A percentile compares a stretch with the other conserved stretches of the same genome.
Conservation (phyloP, 345 rosid species). For the Syzygium grande region DNA sequence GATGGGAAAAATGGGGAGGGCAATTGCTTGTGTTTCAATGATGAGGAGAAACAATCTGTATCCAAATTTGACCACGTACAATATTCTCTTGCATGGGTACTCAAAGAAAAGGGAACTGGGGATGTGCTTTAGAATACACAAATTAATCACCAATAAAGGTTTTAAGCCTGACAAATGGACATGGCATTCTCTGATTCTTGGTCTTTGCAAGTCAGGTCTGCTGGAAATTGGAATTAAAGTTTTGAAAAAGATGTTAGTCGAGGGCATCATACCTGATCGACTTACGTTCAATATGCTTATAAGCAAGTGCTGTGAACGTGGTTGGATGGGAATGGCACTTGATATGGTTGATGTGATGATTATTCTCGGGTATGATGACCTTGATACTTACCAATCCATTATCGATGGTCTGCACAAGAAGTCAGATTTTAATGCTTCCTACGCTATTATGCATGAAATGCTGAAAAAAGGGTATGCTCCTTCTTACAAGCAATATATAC, state of each 20-base stretch:
- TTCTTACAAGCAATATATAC: slow-evolving; percentile 30
- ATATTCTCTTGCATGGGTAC: slow-evolving; percentile 71
- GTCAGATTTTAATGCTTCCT: slow-evolving; percentile 43
- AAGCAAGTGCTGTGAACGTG: slow-evolving; percentile 37
- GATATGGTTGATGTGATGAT: slow-evolving; percentile 52
- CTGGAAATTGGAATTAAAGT: slow-evolving; percentile 55
- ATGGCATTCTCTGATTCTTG: slow-evolving; percentile 63
- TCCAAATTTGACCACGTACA: slow-evolving; percentile 63
- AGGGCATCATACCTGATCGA: slow-evolving; percentile 40
- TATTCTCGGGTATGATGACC: slow-evolving; percentile 35
- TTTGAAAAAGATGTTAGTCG: slow-evolving; percentile 43
- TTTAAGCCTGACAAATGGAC: slow-evolving; percentile 55
- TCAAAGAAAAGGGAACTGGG: slow-evolving; percentile 48
- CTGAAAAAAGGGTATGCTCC: slow-evolving; percentile 45
- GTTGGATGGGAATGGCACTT: slow-evolving; percentile 31
- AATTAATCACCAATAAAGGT: slow-evolving; percentile 31
- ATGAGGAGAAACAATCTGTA: slow-evolving; percentile 22
- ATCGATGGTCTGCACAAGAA: slow-evolving; percentile 38
- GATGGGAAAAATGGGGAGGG: slow-evolving; percentile 48
- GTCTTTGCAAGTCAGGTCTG: slow-evolving; percentile 50
- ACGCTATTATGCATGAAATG: slow-evolving; percentile 49
- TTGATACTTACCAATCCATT: slow-evolving; percentile 26
- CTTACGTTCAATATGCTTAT: slow-evolving; percentile 55
- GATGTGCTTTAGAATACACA: slow-evolving; percentile 37
- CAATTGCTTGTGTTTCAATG: slow-evolving; percentile 24